Evolutionary conservation across 2,329 filamentous ascomycete species (phyloP).

Genomic region (Graphilbum sp.): DNA sequence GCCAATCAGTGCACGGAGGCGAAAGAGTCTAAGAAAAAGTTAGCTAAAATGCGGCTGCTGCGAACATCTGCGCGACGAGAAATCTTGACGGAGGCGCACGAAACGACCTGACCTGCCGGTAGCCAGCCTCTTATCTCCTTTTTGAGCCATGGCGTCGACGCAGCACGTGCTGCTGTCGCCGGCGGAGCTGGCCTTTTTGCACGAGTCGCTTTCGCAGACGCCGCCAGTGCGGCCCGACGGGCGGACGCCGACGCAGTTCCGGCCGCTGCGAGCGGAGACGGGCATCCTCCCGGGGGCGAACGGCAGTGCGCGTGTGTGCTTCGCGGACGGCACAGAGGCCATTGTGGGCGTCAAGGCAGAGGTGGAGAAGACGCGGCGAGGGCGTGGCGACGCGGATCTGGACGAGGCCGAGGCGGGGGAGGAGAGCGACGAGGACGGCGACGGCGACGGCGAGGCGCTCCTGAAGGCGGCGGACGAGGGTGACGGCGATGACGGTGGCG

Average conservation of each 20-base stretch:
- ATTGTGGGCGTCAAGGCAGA: slow-evolving; percentile 93
- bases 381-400: slow-evolving; percentile 13
- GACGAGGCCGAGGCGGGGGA: neutral
- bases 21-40: neutral
- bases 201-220: slow-evolving; percentile 63
- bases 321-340: slow-evolving; percentile 88
- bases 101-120: no score
- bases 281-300: slow-evolving; percentile 80
- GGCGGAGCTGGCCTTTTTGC: slow-evolving; percentile 89
- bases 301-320: slow-evolving; percentile 83
- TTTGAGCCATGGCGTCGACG: slow-evolving; percentile 49
- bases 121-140: no score
- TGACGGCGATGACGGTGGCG: slow-evolving; percentile 10
- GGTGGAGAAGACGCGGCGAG: slow-evolving; percentile 52
- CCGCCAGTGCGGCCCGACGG: slow-evolving; percentile 85
- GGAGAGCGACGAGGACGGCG: neutral
- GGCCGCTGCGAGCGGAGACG: slow-evolving; percentile 77
- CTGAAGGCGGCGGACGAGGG: neutral
- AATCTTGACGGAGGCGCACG: neutral
- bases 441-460: neutral
- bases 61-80: no score
- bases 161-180: slow-evolving; percentile 71
- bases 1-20: neutral
- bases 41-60: no score
- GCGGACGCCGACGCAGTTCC: slow-evolving; percentile 69